Base-by-base conservation (phyloP, 140 eudicot species). In the Ambrosia hybrid region DNA sequence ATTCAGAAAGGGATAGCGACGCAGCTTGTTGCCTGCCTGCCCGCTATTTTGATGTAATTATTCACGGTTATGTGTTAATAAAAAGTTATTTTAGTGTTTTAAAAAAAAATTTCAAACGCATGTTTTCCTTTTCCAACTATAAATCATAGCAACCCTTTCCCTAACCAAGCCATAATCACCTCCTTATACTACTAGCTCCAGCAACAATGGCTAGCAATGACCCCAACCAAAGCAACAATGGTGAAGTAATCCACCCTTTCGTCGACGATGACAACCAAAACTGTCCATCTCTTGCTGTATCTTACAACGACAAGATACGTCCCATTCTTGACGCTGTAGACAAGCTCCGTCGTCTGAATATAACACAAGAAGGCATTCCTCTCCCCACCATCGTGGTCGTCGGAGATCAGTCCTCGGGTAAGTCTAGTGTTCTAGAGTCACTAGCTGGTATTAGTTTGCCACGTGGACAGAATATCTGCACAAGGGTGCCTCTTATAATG, bases 321-420 rank as follows among this genome's bases (percentile, higher is more conserved):
- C 78, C 85, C n/a, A 66, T n/a, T n/a, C n/a, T n/a, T n/a, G n/a
- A n/a, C n/a, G n/a, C n/a, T n/a, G n/a, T n/a, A n/a, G n/a, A n/a
- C 64, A 67, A 76, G 30, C 79, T 76, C 21, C 75, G 82, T 3
- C 52, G 74, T 7, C 77, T 82, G 55, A 82, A 78, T 38, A n/a
- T n/a, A n/a, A 21, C n/a, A n/a, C n/a, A n/a, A n/a, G n/a, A n/a
- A n/a, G n/a, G n/a, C n/a, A n/a, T n/a, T n/a, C n/a, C n/a, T n/a
- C n/a, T n/a, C n/a, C n/a, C n/a, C n/a, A n/a, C n/a, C n/a, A n/a
- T n/a, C n/a, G n/a, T n/a, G n/a, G n/a, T n/a, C n/a, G n/a, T n/a
- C n/a, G 83, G 86, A 11, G 86, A 82, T 57, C 83, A 82, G 71
- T 82, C 82, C 2, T 73, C 83, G 30, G 83, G 80, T n/a, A n/a